A percentile compares a stretch with the other conserved stretches of the same genome.
Conservation (phyloP, 2,329 filamentous ascomycete genomes). For the Ophiobolus disseminans region DNA sequence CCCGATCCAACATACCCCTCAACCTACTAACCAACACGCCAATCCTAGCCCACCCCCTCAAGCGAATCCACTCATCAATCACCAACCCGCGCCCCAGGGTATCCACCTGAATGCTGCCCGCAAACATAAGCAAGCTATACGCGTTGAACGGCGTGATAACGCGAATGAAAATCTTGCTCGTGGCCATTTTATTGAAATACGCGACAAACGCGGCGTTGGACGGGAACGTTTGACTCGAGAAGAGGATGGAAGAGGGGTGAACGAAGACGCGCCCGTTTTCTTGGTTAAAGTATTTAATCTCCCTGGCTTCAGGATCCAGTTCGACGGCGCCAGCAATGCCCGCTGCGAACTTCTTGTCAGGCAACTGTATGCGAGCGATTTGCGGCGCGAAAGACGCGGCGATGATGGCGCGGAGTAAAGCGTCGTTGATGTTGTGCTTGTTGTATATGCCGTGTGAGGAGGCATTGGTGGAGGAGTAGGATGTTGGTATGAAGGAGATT, state of each 20-base stretch:
- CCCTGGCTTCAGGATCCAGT: slow-evolving; percentile 87
- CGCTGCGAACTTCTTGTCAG: slow-evolving; percentile 92
- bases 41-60: slow-evolving; percentile 93
- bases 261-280: slow-evolving; percentile 76
- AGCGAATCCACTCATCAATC: slow-evolving; percentile 86
- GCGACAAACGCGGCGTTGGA: slow-evolving; percentile 78
- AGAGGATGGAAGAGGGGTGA: slow-evolving; percentile 86
- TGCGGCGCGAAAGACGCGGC: slow-evolving; percentile 71
- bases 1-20: slow-evolving; percentile 83
- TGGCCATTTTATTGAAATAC: slow-evolving; percentile 92
- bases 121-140: slow-evolving; percentile 87
- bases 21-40: slow-evolving; percentile 86
- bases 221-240: slow-evolving; percentile 80
- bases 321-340: slow-evolving; percentile 89
- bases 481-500: slow-evolving; percentile 73
- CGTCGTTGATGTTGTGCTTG: slow-evolving; percentile 56
- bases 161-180: slow-evolving; percentile 88
- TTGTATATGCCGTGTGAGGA: slow-evolving; percentile 50
- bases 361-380: slow-evolving; percentile 88
- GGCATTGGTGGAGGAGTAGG: slow-evolving; percentile 41
- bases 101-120: slow-evolving; percentile 83
- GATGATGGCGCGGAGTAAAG: slow-evolving; percentile 56
- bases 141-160: slow-evolving; percentile 94
- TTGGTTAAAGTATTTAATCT: slow-evolving; percentile 85
- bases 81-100: slow-evolving; percentile 85